Percentiles rank a stretch among this genome's conserved stretches.
Evolutionary conservation across 176 grass and related monocot species (phyloP).

Genomic region (Metroxylon sagu): DNA sequence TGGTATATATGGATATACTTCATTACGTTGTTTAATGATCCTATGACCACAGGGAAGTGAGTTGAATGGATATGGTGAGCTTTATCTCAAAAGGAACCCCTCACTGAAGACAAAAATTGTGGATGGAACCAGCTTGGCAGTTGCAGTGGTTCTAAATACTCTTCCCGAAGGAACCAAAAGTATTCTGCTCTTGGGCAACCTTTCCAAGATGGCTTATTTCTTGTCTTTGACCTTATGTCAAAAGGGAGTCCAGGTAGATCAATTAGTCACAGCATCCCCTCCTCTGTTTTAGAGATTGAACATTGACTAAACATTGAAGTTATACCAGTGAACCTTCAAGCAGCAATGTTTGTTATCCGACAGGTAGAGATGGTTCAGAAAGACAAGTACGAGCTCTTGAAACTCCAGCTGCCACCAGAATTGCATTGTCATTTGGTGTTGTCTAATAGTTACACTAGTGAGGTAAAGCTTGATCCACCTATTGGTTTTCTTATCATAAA

Average conservation of each 20-base stretch:
- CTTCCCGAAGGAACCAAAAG: constrained; percentile 25
- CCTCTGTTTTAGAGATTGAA: neutral
- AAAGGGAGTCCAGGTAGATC: constrained; percentile 20
- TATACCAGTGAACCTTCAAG: too few relatives aligned
- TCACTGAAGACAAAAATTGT: constrained; percentile 37
- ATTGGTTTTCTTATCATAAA: too few relatives aligned
- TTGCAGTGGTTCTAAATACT: constrained; percentile 35
- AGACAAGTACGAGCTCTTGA: constrained; percentile 23
- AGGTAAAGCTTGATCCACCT: constrained; percentile 10
- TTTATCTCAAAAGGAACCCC: constrained; percentile 41
- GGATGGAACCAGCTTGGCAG: constrained; percentile 47
- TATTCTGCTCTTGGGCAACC: constrained; percentile 41
- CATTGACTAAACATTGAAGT: neutral
- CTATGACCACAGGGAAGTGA: constrained; percentile 21
- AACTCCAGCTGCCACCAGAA: constrained; percentile 21
- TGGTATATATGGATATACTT: too few relatives aligned
- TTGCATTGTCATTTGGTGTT: constrained; percentile 19
- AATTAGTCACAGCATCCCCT: neutral
- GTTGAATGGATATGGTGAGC: constrained; percentile 42
- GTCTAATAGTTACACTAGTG: constrained; percentile 22
- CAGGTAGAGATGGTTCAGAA: constrained; percentile 39
- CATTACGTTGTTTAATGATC: too few relatives aligned
- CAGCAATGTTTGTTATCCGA: neutral
- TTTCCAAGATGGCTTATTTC: constrained; percentile 23
- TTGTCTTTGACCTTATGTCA: constrained; percentile 30